Conservation (phyloP, 345 rosid species). For the Turritis glabra region DNA sequence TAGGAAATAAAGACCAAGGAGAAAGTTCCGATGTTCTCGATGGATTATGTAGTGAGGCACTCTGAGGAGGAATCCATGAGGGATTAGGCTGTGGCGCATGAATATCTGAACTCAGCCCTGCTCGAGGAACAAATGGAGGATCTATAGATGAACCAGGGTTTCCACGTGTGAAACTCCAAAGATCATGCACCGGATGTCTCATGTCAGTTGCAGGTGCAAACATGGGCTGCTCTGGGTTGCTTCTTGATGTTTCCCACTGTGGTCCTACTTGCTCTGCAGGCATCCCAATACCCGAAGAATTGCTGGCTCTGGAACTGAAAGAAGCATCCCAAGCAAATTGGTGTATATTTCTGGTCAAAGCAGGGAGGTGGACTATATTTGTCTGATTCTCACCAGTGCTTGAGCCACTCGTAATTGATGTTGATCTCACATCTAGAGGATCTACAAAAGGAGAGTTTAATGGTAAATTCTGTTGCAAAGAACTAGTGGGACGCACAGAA, state of each 20-base stretch:
- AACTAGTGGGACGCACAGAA: slow-evolving; percentile 44
- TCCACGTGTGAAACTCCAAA: slow-evolving; percentile 65
- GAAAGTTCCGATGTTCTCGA: slow-evolving; percentile 57
- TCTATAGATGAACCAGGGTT: slow-evolving; percentile 43
- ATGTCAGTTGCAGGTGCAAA: slow-evolving; percentile 51
- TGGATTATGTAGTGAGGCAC: slow-evolving; percentile 42
- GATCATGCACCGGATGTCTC: slow-evolving; percentile 63
- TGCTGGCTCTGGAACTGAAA: slow-evolving; percentile 52
- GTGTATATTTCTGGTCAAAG: slow-evolving; percentile 51
- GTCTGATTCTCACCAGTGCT: slow-evolving; percentile 50
- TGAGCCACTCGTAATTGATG: slow-evolving; percentile 40
- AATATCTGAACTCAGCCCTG: slow-evolving; percentile 51
- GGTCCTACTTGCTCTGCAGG: slow-evolving; percentile 45
- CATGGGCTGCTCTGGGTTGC: slow-evolving; percentile 54
- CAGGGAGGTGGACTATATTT: slow-evolving; percentile 46
- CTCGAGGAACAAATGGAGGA: slow-evolving; percentile 47
- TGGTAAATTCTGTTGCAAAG: slow-evolving; percentile 46
- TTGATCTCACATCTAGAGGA: slow-evolving; percentile 51
- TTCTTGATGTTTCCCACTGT: slow-evolving; percentile 55
- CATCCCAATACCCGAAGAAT: slow-evolving; percentile 45
- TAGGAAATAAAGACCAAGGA: slow-evolving; percentile 77
- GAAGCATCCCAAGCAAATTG: slow-evolving; percentile 58
- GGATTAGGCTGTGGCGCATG: slow-evolving; percentile 50
- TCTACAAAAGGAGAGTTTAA: slow-evolving; percentile 47
- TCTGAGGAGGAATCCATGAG: slow-evolving; percentile 54